Percentiles rank a stretch among this genome's conserved stretches.
Evolutionary conservation across 2,329 filamentous ascomycete species (phyloP).

Genomic region (Zymoseptoria crescenta): DNA sequence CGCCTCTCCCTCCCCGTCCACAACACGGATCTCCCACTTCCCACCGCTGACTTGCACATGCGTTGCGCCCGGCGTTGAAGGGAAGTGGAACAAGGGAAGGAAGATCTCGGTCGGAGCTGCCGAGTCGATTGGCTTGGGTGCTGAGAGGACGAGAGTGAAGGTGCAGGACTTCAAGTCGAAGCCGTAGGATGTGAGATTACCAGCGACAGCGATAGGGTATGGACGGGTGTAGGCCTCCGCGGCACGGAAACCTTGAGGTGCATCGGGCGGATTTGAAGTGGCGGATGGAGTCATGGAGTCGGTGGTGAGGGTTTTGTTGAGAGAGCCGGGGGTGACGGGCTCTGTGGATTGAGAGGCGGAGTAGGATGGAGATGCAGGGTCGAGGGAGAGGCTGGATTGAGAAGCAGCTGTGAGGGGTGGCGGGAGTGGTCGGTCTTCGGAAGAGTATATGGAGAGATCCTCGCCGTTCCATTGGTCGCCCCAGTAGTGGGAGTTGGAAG

Average conservation of each 20-base stretch:
- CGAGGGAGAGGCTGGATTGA: constrained; percentile 39
- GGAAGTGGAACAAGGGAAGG: constrained; percentile 88
- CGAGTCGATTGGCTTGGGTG: constrained; percentile 47
- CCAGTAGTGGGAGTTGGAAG: constrained; percentile 75
- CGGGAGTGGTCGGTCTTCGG: constrained; percentile 64
- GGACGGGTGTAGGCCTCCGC: constrained; percentile 91
- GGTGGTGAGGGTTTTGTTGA: constrained; percentile 64
- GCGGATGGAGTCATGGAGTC: constrained; percentile 33
- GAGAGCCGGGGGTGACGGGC: constrained; percentile 64
- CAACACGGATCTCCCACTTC: constrained; percentile 76
- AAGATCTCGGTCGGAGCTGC: constrained; percentile 72
- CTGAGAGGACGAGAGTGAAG: constrained; percentile 65
- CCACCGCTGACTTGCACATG: constrained; percentile 72
- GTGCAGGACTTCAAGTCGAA: constrained; percentile 76
- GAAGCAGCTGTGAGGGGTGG: constrained; percentile 37
- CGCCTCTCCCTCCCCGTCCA: constrained; percentile 57
- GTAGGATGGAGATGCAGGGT: constrained; percentile 45
- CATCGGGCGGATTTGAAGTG: constrained; percentile 29
- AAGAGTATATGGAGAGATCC: constrained; percentile 81
- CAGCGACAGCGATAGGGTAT: constrained; percentile 66
- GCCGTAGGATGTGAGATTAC: constrained; percentile 60
- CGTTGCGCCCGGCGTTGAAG: constrained; percentile 52
- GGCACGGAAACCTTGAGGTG: constrained; percentile 70
- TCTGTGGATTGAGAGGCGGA: constrained; percentile 45
- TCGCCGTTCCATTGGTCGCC: constrained; percentile 98